Evolutionary conservation across 306 rosid species (phyloP).

Genomic region (Dryas alaskensis): DNA sequence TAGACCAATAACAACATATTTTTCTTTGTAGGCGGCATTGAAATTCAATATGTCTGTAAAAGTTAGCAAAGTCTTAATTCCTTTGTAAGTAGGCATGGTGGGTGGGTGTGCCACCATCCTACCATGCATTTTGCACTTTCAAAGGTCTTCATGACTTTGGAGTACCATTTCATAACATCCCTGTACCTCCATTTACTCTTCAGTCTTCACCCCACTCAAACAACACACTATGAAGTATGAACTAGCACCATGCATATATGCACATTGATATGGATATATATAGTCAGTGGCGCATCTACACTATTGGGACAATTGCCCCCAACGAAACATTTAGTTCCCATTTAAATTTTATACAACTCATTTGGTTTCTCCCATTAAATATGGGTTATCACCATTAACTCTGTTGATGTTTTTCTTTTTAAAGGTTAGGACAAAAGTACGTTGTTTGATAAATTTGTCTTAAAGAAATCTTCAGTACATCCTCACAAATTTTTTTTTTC

Average conservation of each 20-base stretch:
- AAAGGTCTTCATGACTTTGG: slow-evolving; percentile 4
- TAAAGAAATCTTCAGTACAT: too few species aligned
- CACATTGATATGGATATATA: background rate
- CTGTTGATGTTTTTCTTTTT: too few species aligned
- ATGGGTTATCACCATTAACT: too few species aligned
- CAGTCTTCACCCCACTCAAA: slow-evolving; percentile 10
- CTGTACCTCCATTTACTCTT: background rate
- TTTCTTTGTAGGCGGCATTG: background rate
- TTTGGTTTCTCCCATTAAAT: too few species aligned
- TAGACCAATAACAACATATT: too few species aligned
- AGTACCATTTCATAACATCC: slow-evolving; percentile 9
- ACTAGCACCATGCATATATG: background rate
- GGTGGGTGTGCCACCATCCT: slow-evolving; percentile 16
- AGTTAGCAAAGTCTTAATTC: background rate
- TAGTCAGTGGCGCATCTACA: too few species aligned
- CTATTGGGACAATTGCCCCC: too few species aligned
- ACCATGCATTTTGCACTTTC: slow-evolving; percentile 10
- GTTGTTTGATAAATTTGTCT: too few species aligned
- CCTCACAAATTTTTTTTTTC: too few species aligned
- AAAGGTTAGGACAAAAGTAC: too few species aligned
- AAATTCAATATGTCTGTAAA: slow-evolving; percentile 14
- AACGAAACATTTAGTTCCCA: too few species aligned
- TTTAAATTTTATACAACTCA: too few species aligned
- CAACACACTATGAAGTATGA: background rate
- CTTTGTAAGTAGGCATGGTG: slow-evolving; percentile 4